These are phyloP conservation scores for Cladosporium oxysporum DNA, from an alignment of 2,329 filamentous ascomycete genomes.

Conservation along the genomic window DNA sequence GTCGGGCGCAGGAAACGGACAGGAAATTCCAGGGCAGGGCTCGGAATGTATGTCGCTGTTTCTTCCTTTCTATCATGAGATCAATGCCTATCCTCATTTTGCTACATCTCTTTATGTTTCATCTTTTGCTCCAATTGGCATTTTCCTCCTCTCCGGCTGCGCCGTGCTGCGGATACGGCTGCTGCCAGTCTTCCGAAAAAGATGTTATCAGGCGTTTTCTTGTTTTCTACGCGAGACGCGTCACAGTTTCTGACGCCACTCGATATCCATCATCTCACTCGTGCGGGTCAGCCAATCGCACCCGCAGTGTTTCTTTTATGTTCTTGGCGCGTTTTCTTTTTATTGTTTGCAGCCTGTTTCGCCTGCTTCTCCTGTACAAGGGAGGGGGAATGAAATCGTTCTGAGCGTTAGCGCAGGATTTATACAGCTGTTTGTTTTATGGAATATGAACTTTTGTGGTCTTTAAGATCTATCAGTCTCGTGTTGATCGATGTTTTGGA, in stretches of 20 bases:
- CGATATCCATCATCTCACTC: neutral
- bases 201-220: neutral
- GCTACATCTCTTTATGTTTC: neutral
- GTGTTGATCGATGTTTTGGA: no score
- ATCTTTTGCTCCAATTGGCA: neutral
- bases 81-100: neutral
- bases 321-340: neutral
- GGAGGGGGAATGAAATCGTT: neutral
- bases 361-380: neutral
- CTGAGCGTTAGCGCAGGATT: neutral
- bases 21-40: neutral
- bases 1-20: neutral
- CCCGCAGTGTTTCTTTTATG: neutral
- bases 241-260: neutral
- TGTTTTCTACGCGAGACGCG: neutral
- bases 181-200: neutral
- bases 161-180: neutral
- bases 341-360: neutral
- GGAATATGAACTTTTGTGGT: neutral
- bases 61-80: neutral
- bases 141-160: neutral
- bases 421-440: neutral
- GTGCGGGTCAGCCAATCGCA: slow-evolving; percentile 1
- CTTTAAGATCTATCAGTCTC: no score
- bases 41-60: neutral